phyloP scores from a whole-genome alignment of 2,329 filamentous ascomycete species.

The Epichloe sylvatica region DNA sequence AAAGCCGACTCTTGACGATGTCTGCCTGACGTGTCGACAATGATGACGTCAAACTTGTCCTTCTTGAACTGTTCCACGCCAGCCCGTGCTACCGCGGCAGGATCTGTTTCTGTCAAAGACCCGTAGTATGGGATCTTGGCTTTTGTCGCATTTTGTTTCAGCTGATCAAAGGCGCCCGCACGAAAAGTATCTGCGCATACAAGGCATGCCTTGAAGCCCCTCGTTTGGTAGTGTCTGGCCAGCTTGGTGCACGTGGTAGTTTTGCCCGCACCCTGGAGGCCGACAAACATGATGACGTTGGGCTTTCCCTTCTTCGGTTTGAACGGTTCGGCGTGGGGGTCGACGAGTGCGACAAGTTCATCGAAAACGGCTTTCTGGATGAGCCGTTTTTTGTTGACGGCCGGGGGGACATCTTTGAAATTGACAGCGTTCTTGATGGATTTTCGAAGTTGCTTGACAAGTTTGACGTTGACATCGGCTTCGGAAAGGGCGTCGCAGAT shows the following conservation, averaged over 20 bases:
- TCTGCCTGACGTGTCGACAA: constrained; percentile 90
- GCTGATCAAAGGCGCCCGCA: constrained; percentile 92
- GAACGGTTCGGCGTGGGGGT: constrained; percentile 89
- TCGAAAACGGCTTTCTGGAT: constrained; percentile 98
- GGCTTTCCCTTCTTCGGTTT: constrained; percentile 91
- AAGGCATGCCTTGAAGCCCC: constrained; percentile 83
- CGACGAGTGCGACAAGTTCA: constrained; percentile 86
- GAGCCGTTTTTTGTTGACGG: constrained; percentile 94
- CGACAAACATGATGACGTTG: constrained; percentile 99
- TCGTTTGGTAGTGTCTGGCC: constrained; percentile 82
- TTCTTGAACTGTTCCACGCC: constrained; percentile 99
- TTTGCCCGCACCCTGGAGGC: constrained; percentile 92
- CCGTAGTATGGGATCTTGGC: constrained; percentile 99
- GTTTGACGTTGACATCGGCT: constrained; percentile 91
- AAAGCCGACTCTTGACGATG: constrained; percentile 90
- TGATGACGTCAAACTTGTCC: constrained; percentile 95
- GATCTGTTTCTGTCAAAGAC: constrained; percentile 89
- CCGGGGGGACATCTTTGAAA: constrained; percentile 77
- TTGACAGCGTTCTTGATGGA: constrained; percentile 85
- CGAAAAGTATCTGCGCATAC: constrained; percentile 98
- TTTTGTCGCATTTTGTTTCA: constrained; percentile 98
- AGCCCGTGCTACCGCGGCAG: constrained; percentile 81
- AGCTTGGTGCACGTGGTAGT: constrained; percentile 97
- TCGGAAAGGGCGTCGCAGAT: constrained; percentile 91
- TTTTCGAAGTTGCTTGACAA: constrained; percentile 81